phyloP scores from a whole-genome alignment of 176 grass and related monocot species.

The Olyra latifolia region DNA sequence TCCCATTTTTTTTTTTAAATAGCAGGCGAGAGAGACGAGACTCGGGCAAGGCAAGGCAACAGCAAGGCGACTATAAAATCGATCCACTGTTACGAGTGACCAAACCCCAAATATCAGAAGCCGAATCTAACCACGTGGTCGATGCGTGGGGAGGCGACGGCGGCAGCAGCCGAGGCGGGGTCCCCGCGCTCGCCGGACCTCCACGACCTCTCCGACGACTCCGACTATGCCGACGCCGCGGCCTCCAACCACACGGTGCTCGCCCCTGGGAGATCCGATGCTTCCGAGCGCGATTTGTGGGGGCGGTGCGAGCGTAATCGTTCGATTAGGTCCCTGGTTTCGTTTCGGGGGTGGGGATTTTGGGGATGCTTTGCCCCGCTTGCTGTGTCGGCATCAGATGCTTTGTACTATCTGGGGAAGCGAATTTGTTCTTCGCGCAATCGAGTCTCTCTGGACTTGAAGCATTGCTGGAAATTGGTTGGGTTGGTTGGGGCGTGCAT shows the following conservation, averaged over 20 bases:
- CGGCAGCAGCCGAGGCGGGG: constrained; percentile 39
- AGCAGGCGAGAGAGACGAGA: neutral
- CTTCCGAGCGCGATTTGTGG: neutral
- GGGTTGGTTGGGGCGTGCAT: neutral
- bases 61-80: neutral
- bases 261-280: neutral
- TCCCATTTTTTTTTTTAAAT: no score
- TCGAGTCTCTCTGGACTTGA: neutral
- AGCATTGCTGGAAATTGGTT: constrained; percentile 1
- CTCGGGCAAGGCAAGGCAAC: neutral
- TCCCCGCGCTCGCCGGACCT: constrained; percentile 54
- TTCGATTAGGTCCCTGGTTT: constrained; percentile 20
- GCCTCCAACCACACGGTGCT: constrained; percentile 35
- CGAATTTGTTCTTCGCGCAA: neutral
- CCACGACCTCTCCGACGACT: constrained; percentile 93
- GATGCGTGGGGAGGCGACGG: constrained; percentile 40
- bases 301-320: neutral
- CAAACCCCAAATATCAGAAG: constrained; percentile 9
- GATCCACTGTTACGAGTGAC: neutral
- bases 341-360: neutral
- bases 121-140: neutral
- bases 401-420: neutral
- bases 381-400: neutral
- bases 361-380: neutral
- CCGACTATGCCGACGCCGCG: constrained; percentile 88